Percentiles rank a stretch among this genome's conserved stretches.
Conservation (phyloP, 164 flowering plant species). For the Liquidambar formosana region DNA sequence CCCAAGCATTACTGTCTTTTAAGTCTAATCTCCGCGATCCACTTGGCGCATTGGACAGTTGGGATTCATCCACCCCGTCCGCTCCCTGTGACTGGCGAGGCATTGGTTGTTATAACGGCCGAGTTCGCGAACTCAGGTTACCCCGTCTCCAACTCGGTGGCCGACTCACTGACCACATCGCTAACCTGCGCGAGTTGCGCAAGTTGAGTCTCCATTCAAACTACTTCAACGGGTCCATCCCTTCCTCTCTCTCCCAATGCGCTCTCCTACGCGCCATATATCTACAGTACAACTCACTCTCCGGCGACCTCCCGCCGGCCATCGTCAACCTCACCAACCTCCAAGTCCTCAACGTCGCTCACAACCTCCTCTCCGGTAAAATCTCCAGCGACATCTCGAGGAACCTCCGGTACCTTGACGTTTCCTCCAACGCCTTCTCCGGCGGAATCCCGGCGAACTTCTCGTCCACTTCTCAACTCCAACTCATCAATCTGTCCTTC, state of each 20-base stretch:
- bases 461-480: constrained; percentile 36
- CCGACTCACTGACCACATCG: constrained; percentile 34
- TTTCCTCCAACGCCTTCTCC: constrained; percentile 57
- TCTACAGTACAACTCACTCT: constrained; percentile 40
- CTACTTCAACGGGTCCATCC: constrained; percentile 37
- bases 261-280: constrained; percentile 37
- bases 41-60: constrained; percentile 59
- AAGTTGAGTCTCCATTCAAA: constrained; percentile 72
- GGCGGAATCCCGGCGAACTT: constrained; percentile 56
- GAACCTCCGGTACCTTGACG: constrained; percentile 33
- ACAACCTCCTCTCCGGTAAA: constrained; percentile 39
- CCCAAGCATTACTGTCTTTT: constrained; percentile 57
- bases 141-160: constrained; percentile 74
- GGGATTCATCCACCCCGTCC: constrained; percentile 63
- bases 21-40: constrained; percentile 67
- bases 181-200: constrained; percentile 48
- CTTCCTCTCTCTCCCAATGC: constrained; percentile 35
- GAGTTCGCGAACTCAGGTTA: constrained; percentile 75
- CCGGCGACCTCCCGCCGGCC: constrained; percentile 39
- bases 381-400: constrained; percentile 27
- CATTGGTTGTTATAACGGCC: constrained; percentile 44
- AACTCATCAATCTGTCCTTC: constrained; percentile 65
- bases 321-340: constrained; percentile 30
- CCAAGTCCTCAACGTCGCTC: constrained; percentile 31
- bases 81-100: constrained; percentile 99